A percentile compares a stretch with the other conserved stretches of the same genome.
Conservation (phyloP, 306 rosid species). For the Prunus kanzakura region DNA sequence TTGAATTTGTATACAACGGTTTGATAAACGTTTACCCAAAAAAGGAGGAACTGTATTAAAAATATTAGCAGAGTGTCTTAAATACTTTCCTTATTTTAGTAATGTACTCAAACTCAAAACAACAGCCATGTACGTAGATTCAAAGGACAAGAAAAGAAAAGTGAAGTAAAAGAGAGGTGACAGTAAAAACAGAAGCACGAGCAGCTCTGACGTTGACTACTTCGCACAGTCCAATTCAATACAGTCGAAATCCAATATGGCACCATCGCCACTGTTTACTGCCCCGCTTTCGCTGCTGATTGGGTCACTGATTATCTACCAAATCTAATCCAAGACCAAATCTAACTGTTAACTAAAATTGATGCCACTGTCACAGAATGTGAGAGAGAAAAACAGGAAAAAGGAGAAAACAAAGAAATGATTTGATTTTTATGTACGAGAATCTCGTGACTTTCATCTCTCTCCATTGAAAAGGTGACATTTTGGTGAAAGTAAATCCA, state of each 20-base stretch:
- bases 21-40: no score
- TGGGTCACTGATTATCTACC: background rate
- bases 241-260: background rate
- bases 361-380: background rate
- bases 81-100: background rate
- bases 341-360: background rate
- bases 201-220: background rate
- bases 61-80: background rate
- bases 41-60: no score
- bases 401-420: background rate
- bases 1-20: no score
- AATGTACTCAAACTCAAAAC: background rate
- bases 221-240: background rate
- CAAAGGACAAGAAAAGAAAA: background rate
- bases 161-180: conserved; percentile 10
- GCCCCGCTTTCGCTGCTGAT: background rate
- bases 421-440: background rate
- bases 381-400: background rate
- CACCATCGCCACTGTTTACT: background rate
- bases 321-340: conserved; percentile 9
- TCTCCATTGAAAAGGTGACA: background rate
- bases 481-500: background rate
- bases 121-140: background rate
- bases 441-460: background rate
- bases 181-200: background rate